These are phyloP conservation scores for Mycena alexandri DNA, from an alignment of 768 basidiomycete genomes.

Conservation along the genomic window DNA sequence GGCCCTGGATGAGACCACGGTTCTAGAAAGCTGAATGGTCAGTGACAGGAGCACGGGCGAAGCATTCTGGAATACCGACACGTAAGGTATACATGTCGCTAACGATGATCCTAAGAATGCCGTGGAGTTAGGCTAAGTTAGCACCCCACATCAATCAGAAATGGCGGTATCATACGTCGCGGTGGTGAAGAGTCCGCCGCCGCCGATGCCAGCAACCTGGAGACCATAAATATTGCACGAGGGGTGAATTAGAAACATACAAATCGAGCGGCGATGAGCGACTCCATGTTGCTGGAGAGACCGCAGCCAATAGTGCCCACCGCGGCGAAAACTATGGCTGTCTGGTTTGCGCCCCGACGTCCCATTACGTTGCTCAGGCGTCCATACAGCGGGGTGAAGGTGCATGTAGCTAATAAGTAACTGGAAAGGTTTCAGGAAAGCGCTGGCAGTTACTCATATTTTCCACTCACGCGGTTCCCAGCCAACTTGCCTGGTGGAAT, in stretches of 20 bases:
- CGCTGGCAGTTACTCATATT: background rate
- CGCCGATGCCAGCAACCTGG: constrained; percentile 82
- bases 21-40: constrained; percentile 53
- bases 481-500: constrained; percentile 86
- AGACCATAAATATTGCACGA: background rate
- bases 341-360: constrained; percentile 75
- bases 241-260: constrained; percentile 56
- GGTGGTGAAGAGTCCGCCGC: constrained; percentile 81
- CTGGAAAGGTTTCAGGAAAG: constrained; percentile 47
- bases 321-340: constrained; percentile 70
- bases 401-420: constrained; percentile 83
- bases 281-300: constrained; percentile 75
- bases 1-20: constrained; percentile 79
- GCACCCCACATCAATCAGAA: background rate
- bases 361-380: constrained; percentile 83
- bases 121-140: constrained; percentile 1
- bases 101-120: constrained; percentile 68
- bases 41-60: background rate
- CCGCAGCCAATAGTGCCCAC: constrained; percentile 79
- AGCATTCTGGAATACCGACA: constrained; percentile 52
- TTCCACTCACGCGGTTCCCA: constrained; percentile 76
- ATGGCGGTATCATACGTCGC: constrained; percentile 61
- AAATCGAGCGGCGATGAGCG: constrained; percentile 80
- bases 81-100: constrained; percentile 87
- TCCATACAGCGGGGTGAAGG: constrained; percentile 88